phyloP scores from a whole-genome alignment of 2,329 filamentous ascomycete species.

The Alternaria metachromatica region DNA sequence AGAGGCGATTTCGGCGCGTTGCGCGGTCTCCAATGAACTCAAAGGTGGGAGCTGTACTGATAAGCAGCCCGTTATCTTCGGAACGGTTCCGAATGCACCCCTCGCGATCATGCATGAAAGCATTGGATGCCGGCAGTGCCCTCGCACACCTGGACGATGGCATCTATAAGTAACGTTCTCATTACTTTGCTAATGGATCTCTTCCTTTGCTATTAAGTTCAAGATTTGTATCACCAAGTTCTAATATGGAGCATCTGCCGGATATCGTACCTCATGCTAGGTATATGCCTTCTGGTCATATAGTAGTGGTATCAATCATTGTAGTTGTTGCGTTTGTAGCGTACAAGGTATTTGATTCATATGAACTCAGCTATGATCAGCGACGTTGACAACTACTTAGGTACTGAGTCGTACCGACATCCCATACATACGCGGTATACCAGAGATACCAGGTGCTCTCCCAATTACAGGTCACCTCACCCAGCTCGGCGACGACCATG shows the following conservation, averaged over 20 bases:
- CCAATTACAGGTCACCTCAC: conserved; percentile 61
- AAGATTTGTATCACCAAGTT: background rate
- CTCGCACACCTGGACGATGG: background rate
- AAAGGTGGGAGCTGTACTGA: conserved; percentile 14
- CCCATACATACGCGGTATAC: conserved; percentile 57
- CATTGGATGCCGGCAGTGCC: background rate
- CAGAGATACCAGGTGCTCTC: conserved; percentile 59
- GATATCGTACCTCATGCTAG: background rate
- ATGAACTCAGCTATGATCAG: no score
- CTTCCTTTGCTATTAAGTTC: background rate
- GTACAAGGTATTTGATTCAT: conserved; percentile 4
- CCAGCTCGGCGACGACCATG: conserved; percentile 61
- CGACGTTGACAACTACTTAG: conserved; percentile 12
- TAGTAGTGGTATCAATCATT: background rate
- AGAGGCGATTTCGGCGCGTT: background rate
- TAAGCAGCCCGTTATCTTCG: conserved; percentile 20
- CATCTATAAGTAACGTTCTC: background rate
- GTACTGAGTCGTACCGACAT: conserved; percentile 53
- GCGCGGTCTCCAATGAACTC: background rate
- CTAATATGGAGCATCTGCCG: conserved; percentile 4
- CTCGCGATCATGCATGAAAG: conserved; percentile 14
- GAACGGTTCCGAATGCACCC: conserved; percentile 16
- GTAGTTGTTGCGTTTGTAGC: background rate
- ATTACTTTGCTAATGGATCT: background rate
- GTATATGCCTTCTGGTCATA: conserved; percentile 2